Percentiles rank a stretch among this genome's conserved stretches.
Conservation (phyloP, 2,329 filamentous ascomycete species). For the Fusarium brachygibbosum region DNA sequence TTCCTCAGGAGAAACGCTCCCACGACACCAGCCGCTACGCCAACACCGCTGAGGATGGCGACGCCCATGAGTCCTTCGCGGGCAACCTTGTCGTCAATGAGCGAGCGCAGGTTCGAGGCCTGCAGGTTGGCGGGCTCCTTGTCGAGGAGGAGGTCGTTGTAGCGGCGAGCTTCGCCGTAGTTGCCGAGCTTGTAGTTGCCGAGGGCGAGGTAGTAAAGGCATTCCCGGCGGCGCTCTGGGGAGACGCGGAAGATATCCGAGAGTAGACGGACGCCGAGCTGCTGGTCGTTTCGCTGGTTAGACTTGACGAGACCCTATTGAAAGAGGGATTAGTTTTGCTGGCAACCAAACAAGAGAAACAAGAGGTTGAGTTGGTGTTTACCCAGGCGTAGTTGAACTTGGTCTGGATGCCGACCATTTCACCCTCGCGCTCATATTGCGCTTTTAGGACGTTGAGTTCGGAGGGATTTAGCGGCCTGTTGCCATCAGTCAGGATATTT, state of each 20-base stretch:
- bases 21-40: constrained; percentile 92
- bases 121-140: constrained; percentile 94
- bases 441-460: constrained; percentile 93
- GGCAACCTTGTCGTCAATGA: constrained; percentile 97
- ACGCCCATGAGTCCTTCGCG: constrained; percentile 95
- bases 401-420: constrained; percentile 96
- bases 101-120: constrained; percentile 83
- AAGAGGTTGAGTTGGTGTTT: constrained; percentile 41
- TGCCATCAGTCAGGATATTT: constrained; percentile 23
- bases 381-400: constrained; percentile 99
- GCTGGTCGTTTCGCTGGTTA: constrained; percentile 84
- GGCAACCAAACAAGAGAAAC: background rate
- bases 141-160: constrained; percentile 93
- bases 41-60: constrained; percentile 93
- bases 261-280: constrained; percentile 92
- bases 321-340: background rate
- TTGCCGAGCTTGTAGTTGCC: constrained; percentile 99
- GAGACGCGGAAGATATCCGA: constrained; percentile 96
- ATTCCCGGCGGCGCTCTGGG: constrained; percentile 94
- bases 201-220: constrained; percentile 96
- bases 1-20: constrained; percentile 89
- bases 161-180: constrained; percentile 92
- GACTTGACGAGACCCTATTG: constrained; percentile 91
- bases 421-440: constrained; percentile 97
- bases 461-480: constrained; percentile 86